Evolutionary conservation across 306 rosid genomes (phyloP).

Genomic region (Rosa chinensis): DNA sequence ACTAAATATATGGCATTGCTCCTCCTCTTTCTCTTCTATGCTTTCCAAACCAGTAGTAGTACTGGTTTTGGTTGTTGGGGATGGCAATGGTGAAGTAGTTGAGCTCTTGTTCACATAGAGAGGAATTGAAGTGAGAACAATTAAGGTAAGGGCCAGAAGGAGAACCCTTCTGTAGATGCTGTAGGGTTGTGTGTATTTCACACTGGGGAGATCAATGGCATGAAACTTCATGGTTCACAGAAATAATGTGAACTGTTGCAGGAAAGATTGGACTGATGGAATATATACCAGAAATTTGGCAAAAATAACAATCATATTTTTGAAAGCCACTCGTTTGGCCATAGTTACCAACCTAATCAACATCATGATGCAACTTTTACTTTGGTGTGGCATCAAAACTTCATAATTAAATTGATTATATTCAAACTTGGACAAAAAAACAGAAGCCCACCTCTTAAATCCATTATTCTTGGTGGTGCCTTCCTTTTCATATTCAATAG

Average conservation of each 20-base stretch:
- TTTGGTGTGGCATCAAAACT: constrained; percentile 25
- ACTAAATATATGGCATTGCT: constrained; percentile 51
- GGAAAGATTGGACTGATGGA: constrained; percentile 9
- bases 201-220: constrained; percentile 36
- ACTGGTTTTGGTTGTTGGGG: constrained; percentile 18
- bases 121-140: constrained; percentile 32
- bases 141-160: constrained; percentile 22
- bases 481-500: background rate
- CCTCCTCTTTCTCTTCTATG: constrained; percentile 17
- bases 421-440: constrained; percentile 6
- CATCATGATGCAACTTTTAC: constrained; percentile 8
- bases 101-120: constrained; percentile 37
- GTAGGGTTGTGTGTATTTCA: constrained; percentile 37
- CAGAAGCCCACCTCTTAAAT: background rate
- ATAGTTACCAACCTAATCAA: constrained; percentile 25
- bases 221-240: constrained; percentile 47
- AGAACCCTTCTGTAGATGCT: constrained; percentile 18
- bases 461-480: background rate
- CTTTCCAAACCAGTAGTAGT: constrained; percentile 6
- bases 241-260: constrained; percentile 21
- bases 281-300: constrained; percentile 2
- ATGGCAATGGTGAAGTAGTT: constrained; percentile 25
- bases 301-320: background rate
- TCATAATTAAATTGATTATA: constrained; percentile 17
- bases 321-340: constrained; percentile 16